Conservation (phyloP, 345 rosid species). For the Salix brachista region DNA sequence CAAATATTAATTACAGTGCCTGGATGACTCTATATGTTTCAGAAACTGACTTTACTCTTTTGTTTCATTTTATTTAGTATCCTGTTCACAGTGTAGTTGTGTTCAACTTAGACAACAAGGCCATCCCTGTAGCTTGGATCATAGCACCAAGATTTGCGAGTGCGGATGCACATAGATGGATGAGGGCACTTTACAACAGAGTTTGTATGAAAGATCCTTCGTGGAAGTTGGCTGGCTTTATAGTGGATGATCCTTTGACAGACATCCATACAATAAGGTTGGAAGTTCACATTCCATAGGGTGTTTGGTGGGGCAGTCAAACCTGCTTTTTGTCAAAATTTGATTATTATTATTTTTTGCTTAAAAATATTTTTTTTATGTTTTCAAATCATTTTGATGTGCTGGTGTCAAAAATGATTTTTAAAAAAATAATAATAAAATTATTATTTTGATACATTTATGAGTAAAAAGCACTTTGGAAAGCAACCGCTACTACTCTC, state of each 20-base stretch:
- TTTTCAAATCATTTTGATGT: too few species aligned
- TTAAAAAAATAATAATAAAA: fast-evolving
- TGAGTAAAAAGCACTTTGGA: too few species aligned
- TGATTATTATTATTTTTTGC: too few species aligned
- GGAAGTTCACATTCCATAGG: conserved; percentile 2
- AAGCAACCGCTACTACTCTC: too few species aligned
- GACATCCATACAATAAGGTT: conserved; percentile 73
- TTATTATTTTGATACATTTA: too few species aligned
- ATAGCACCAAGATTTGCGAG: conserved; percentile 61
- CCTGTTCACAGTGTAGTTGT: conserved; percentile 83
- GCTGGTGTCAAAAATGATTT: too few species aligned
- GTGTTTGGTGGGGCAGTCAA: too few species aligned
- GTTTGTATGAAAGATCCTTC: conserved; percentile 74
- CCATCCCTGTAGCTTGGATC: conserved; percentile 96
- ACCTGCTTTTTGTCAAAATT: too few species aligned
- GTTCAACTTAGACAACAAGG: conserved; percentile 88
- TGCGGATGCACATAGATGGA: conserved; percentile 72
- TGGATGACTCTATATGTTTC: conserved; percentile 6
- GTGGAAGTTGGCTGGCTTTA: conserved; percentile 92
- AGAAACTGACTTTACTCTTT: conserved; percentile 29
- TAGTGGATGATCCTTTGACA: conserved; percentile 82
- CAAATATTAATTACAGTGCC: background rate
- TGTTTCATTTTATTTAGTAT: conserved; percentile 47
- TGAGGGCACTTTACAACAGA: conserved; percentile 89
- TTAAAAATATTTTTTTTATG: too few species aligned